Percentiles rank a stretch among this genome's conserved stretches.
Conservation (phyloP, 169 alveolate species). For the Blepharisma undulans region DNA sequence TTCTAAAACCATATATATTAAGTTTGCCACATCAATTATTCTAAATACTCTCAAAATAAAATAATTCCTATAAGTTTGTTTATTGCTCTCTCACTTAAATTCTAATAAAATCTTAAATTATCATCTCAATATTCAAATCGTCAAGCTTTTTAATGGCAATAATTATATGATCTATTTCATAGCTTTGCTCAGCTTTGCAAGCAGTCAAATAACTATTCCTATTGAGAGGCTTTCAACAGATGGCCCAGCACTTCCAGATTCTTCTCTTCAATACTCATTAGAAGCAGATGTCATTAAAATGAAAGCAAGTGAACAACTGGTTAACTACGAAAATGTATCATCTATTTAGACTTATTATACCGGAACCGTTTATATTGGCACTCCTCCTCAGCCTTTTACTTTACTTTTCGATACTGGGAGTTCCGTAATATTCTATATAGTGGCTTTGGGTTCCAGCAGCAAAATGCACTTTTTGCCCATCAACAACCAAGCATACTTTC, state of each 20-base stretch:
- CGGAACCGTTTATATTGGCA: conserved; percentile 52
- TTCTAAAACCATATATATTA: too few species aligned
- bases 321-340: conserved; percentile 9
- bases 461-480: background rate
- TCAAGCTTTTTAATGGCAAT: background rate
- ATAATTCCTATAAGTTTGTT: background rate
- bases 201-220: background rate
- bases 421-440: conserved; percentile 15
- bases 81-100: background rate
- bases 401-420: conserved; percentile 60
- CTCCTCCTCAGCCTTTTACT: conserved; percentile 70
- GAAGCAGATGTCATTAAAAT: background rate
- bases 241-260: background rate
- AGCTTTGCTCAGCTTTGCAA: background rate
- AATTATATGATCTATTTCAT: background rate
- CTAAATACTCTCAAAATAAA: too few species aligned
- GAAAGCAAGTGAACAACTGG: background rate
- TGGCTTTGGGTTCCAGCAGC: conserved; percentile 27
- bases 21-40: background rate
- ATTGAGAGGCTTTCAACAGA: background rate
- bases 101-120: background rate
- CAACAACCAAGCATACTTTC: background rate
- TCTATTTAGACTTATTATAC: conserved; percentile 3
- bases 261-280: background rate
- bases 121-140: background rate